Evolutionary conservation across 169 alveolate genomes (phyloP).

Genomic region (Fabrea salina): DNA sequence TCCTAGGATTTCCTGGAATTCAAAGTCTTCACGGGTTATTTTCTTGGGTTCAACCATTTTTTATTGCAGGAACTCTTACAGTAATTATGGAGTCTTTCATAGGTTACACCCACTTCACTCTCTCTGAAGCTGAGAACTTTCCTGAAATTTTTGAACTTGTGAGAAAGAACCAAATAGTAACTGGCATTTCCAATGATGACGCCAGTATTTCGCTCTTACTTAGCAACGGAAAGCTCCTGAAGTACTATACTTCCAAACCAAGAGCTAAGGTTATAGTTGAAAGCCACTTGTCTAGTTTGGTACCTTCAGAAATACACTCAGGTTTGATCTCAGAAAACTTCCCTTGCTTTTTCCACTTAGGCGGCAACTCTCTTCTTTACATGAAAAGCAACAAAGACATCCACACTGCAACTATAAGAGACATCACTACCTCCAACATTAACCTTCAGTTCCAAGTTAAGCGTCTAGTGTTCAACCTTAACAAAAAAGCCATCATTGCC

Average conservation of each 20-base stretch:
- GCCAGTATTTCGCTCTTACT: not conserved
- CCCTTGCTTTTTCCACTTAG: constrained; percentile 14
- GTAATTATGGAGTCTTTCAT: too few relatives aligned
- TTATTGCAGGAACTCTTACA: too few relatives aligned
- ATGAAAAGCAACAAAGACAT: not conserved
- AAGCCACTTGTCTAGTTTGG: not conserved
- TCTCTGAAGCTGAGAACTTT: not conserved
- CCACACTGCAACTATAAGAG: constrained; percentile 4
- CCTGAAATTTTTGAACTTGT: constrained; percentile 5
- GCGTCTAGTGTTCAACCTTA: not conserved
- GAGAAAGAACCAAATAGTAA: not conserved
- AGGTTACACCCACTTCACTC: not conserved
- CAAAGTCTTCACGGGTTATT: not conserved
- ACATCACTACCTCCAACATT: not conserved
- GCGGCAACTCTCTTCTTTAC: not conserved
- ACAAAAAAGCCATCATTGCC: not conserved
- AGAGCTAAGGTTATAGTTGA: not conserved
- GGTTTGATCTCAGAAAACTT: not conserved
- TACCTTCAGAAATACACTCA: not conserved
- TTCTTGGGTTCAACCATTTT: constrained; percentile 27
- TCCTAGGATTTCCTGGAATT: constrained; percentile 15
- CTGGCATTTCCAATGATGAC: not conserved
- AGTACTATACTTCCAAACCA: not conserved
- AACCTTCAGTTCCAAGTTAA: not conserved
- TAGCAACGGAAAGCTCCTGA: not conserved